Percentiles rank a stretch among this genome's conserved stretches.
Conservation (phyloP, 306 rosid genomes). For the Parietaria judaica region DNA sequence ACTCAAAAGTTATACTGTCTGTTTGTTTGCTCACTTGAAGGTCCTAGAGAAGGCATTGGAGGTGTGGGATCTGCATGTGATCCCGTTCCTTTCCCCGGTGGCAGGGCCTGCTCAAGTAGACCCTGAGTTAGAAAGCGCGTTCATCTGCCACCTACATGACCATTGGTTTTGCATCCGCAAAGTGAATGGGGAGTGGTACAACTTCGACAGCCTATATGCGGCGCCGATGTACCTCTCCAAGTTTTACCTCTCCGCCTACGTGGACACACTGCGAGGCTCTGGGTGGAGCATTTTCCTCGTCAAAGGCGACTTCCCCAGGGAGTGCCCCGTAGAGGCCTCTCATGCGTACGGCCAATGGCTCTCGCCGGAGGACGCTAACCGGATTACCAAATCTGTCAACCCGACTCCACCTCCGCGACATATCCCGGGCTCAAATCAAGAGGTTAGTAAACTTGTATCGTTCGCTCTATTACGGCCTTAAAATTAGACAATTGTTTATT, state of each 20-base stretch:
- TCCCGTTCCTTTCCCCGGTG: conserved; percentile 92
- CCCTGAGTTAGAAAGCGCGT: conserved; percentile 89
- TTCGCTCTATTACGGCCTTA: too few species aligned
- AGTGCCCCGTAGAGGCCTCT: conserved; percentile 84
- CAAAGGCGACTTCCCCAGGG: conserved; percentile 89
- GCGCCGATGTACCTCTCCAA: conserved; percentile 92
- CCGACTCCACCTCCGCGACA: conserved; percentile 49
- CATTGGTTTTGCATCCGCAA: conserved; percentile 98
- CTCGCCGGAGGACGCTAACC: conserved; percentile 90
- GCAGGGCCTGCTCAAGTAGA: conserved; percentile 97
- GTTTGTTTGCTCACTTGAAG: conserved; percentile 27
- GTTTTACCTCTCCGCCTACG: conserved; percentile 92
- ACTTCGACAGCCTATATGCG: conserved; percentile 92
- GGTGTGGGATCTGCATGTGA: conserved; percentile 98
- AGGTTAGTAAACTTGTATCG: conserved; percentile 16
- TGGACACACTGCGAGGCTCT: conserved; percentile 81
- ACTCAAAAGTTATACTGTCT: too few species aligned
- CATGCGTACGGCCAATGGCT: conserved; percentile 97
- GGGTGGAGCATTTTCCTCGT: conserved; percentile 99
- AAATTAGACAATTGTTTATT: too few species aligned
- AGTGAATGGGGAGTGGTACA: conserved; percentile 92
- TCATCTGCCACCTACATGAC: conserved; percentile 88
- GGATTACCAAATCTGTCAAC: conserved; percentile 86
- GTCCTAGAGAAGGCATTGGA: conserved; percentile 93
- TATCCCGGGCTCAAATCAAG: conserved; percentile 30